Conservation (phyloP, 106 monocot species). For the Amphibolis antarctica region DNA sequence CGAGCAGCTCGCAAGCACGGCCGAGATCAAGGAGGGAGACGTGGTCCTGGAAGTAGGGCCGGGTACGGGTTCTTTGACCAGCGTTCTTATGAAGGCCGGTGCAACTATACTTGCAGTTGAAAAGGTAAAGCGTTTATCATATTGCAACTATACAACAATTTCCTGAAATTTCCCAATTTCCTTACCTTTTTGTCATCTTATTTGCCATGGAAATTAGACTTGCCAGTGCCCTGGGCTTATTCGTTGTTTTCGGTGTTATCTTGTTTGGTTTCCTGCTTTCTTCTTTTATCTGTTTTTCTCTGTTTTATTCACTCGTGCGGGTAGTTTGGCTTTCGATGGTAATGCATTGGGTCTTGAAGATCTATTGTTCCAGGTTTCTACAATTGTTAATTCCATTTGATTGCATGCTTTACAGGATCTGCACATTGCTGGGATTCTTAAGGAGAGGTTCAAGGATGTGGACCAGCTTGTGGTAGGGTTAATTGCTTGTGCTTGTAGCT, state of each 20-base stretch:
- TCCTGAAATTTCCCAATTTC: too few relatives aligned
- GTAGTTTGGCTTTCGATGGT: too few relatives aligned
- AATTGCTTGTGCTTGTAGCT: too few relatives aligned
- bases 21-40: slow-evolving; percentile 56
- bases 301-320: too few relatives aligned
- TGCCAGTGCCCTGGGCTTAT: too few relatives aligned
- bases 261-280: too few relatives aligned
- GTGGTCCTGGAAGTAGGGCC: slow-evolving; percentile 92
- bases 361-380: too few relatives aligned
- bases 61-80: slow-evolving; percentile 85
- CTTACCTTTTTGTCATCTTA: too few relatives aligned
- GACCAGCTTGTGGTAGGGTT: slow-evolving; percentile 53
- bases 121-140: slow-evolving; percentile 36
- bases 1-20: slow-evolving; percentile 37
- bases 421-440: slow-evolving; percentile 59
- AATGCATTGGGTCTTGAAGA: too few relatives aligned
- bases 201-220: too few relatives aligned
- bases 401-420: slow-evolving; percentile 42
- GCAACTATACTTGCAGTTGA: slow-evolving; percentile 76
- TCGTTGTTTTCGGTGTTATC: too few relatives aligned
- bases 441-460: slow-evolving; percentile 46
- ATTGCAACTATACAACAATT: neutral
- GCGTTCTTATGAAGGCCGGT: slow-evolving; percentile 46
- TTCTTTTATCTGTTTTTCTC: neutral
- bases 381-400: neutral